A percentile compares a stretch with the other conserved stretches of the same genome.
Conservation (phyloP, 495 filamentous ascomycete genomes). For the Penicillium angulare region DNA sequence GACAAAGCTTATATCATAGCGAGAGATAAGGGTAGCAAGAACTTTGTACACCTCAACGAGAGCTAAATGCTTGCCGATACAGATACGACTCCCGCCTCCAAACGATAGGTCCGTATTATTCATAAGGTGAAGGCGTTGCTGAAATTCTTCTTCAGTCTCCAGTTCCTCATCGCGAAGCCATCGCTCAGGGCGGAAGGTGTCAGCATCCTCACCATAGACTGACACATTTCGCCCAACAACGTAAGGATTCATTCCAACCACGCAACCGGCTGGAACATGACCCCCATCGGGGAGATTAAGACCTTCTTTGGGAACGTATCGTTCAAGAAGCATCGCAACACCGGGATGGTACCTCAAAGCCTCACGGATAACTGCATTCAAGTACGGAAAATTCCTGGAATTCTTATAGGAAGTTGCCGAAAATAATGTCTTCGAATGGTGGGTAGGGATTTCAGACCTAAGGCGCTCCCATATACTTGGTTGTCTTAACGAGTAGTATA, state of each 20-base stretch:
- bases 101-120: conserved; percentile 43
- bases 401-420: conserved; percentile 39
- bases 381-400: conserved; percentile 49
- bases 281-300: conserved; percentile 49
- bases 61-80: conserved; percentile 55
- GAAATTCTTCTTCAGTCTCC: conserved; percentile 45
- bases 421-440: conserved; percentile 21
- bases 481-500: conserved; percentile 41
- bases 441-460: conserved; percentile 23
- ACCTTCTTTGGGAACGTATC: conserved; percentile 51
- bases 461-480: conserved; percentile 31
- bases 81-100: conserved; percentile 51
- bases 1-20: conserved; percentile 51
- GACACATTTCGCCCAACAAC: conserved; percentile 50
- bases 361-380: conserved; percentile 62
- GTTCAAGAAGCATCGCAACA: conserved; percentile 51
- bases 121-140: conserved; percentile 39
- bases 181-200: conserved; percentile 60
- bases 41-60: conserved; percentile 59
- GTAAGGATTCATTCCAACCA: conserved; percentile 54
- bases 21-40: conserved; percentile 47
- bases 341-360: conserved; percentile 58
- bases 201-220: conserved; percentile 63
- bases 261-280: conserved; percentile 44
- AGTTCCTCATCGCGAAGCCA: conserved; percentile 56